Percentiles rank a stretch among this genome's conserved stretches.
Conservation (phyloP, 148 eudicot genomes). For the Limonium bicolor region DNA sequence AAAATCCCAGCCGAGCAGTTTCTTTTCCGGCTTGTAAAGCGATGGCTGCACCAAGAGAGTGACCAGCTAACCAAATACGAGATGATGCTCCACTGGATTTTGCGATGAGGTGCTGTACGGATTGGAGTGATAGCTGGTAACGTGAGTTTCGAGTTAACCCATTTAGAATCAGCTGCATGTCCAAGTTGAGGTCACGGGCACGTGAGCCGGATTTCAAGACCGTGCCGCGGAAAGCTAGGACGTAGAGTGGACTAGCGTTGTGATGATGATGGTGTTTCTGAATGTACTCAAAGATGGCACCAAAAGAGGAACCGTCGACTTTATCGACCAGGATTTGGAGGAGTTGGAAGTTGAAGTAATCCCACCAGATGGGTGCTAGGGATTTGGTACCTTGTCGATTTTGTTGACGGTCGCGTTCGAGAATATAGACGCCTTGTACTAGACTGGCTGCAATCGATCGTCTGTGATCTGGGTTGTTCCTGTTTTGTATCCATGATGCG, state of each 20-base stretch:
- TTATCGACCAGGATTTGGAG: constrained; percentile 26
- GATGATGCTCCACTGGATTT: too few species aligned
- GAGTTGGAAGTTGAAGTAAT: constrained; percentile 35
- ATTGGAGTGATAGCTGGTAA: constrained; percentile 18
- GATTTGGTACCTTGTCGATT: constrained; percentile 33
- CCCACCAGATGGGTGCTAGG: constrained; percentile 75
- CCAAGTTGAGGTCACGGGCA: constrained; percentile 34
- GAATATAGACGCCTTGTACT: constrained; percentile 58
- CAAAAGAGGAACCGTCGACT: constrained; percentile 43
- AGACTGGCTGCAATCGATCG: constrained; percentile 59
- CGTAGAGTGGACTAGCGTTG: constrained; percentile 30
- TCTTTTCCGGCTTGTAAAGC: constrained; percentile 52
- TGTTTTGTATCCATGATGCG: constrained; percentile 1
- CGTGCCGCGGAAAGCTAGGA: constrained; percentile 72
- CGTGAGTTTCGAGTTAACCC: constrained; percentile 31
- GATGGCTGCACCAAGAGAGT: constrained; percentile 63
- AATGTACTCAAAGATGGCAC: constrained; percentile 41
- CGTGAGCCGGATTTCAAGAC: constrained; percentile 23
- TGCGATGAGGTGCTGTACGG: constrained; percentile 2
- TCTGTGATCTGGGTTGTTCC: constrained; percentile 34
- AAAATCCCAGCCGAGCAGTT: constrained; percentile 27
- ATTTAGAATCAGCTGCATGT: constrained; percentile 22
- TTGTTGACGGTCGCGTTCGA: constrained; percentile 57
- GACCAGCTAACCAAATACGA: constrained; percentile 58
- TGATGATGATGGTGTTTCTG: constrained; percentile 5